Percentiles rank a stretch among this genome's conserved stretches.
Evolutionary conservation across 2,329 filamentous ascomycete genomes (phyloP).

Genomic region (Lasiodiplodia theobromae): DNA sequence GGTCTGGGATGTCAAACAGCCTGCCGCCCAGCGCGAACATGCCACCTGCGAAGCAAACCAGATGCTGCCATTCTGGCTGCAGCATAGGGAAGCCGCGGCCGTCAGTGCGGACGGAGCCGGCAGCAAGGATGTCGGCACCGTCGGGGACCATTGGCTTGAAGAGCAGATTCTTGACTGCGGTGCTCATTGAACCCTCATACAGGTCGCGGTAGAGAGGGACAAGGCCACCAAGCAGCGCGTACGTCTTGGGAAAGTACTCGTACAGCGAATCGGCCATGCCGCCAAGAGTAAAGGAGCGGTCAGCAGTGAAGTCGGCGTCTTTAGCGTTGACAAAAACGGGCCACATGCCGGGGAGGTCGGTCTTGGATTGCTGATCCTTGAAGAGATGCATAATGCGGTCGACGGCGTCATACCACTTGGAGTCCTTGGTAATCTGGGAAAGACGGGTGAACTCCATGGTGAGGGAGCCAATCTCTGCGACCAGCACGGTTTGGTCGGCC

Average conservation of each 20-base stretch:
- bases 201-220: constrained; percentile 57
- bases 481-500: constrained; percentile 50
- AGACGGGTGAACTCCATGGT: constrained; percentile 58
- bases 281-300: constrained; percentile 39
- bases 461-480: constrained; percentile 57
- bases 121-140: constrained; percentile 53
- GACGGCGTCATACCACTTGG: constrained; percentile 56
- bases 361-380: constrained; percentile 51
- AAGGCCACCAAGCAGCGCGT: constrained; percentile 55
- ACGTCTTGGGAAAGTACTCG: constrained; percentile 57
- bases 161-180: constrained; percentile 54
- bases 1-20: constrained; percentile 61
- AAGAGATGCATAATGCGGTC: constrained; percentile 52
- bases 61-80: constrained; percentile 62
- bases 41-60: constrained; percentile 67
- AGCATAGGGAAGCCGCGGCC: constrained; percentile 37
- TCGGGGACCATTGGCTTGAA: constrained; percentile 59
- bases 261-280: constrained; percentile 52
- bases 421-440: constrained; percentile 53
- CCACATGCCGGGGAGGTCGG: constrained; percentile 57
- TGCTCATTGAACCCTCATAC: constrained; percentile 61
- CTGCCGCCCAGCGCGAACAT: constrained; percentile 68
- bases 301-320: constrained; percentile 32
- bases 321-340: constrained; percentile 52
- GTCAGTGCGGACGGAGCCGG: constrained; percentile 5